phyloP scores from a whole-genome alignment of 1,284 basidiomycete species.

The Malassezia globosa region DNA sequence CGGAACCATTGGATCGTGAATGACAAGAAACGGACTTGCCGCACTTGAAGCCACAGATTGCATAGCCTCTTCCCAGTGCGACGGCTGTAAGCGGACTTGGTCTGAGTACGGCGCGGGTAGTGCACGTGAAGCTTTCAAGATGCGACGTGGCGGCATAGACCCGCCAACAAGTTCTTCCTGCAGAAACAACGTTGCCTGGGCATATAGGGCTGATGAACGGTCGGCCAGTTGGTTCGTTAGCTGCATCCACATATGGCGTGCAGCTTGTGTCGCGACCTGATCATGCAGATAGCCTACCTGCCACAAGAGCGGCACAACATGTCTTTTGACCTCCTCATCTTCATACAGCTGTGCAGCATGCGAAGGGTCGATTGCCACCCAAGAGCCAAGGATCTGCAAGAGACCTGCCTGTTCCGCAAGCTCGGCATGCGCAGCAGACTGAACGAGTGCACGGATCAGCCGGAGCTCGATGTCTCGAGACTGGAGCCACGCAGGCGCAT shows the following conservation, averaged over 20 bases:
- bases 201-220: not conserved
- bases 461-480: not conserved
- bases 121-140: not conserved
- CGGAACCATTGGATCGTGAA: slow-evolving; percentile 48
- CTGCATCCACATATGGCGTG: slow-evolving; percentile 1
- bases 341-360: not conserved
- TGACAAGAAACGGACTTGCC: slow-evolving; percentile 21
- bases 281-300: not conserved
- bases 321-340: not conserved
- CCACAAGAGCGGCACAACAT: not conserved
- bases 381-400: not conserved
- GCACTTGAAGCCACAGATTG: not conserved
- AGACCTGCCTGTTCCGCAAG: not conserved
- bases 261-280: not conserved
- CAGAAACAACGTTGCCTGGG: slow-evolving; percentile 5
- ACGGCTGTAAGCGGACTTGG: slow-evolving; percentile 1
- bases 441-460: not conserved
- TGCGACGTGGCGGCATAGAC: not conserved
- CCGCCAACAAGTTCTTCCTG: not conserved
- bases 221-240: no score
- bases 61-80: slow-evolving; percentile 3
- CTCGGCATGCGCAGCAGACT: not conserved
- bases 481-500: slow-evolving; percentile 1
- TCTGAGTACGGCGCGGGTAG: not conserved
- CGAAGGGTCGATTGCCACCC: not conserved